Percentiles rank a stretch among this genome's conserved stretches.
Evolutionary conservation across 495 filamentous ascomycete genomes (phyloP).

Genomic region (Aspergillus ostianus): DNA sequence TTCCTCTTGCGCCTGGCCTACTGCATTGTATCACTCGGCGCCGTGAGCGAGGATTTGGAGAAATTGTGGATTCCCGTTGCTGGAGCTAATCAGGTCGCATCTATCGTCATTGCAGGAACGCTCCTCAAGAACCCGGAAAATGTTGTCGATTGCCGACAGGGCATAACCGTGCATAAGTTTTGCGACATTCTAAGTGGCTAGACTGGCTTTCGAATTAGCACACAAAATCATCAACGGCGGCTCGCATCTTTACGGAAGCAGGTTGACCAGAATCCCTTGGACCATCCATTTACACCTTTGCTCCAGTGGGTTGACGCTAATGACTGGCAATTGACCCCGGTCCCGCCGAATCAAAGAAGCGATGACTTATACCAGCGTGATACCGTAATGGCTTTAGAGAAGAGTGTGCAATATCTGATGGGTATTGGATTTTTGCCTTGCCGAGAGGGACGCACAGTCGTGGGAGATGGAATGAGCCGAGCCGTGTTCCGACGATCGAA

Average conservation of each 20-base stretch:
- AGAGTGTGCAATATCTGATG: constrained; percentile 1
- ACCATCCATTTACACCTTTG: constrained; percentile 14
- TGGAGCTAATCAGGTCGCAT: constrained; percentile 17
- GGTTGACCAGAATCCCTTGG: constrained; percentile 4
- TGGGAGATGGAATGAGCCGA: no score
- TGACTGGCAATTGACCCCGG: constrained; percentile 8
- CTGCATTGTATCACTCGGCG: constrained; percentile 8
- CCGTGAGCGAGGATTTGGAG: constrained; percentile 19
- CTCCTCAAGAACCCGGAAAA: background rate
- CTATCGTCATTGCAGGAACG: constrained; percentile 12
- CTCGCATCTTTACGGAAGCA: constrained; percentile 3
- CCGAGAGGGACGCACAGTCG: no score
- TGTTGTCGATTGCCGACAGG: background rate
- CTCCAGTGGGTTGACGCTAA: constrained; percentile 16
- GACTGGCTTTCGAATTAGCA: background rate
- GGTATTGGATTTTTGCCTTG: background rate
- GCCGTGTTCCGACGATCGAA: no score
- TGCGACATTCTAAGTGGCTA: background rate
- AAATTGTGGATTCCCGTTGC: constrained; percentile 1
- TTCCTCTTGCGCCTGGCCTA: constrained; percentile 26
- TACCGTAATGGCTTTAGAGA: background rate
- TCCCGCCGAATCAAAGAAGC: no score
- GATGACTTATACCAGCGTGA: background rate
- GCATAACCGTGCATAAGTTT: background rate
- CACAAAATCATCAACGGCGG: constrained; percentile 4